Percentiles rank a stretch among this genome's conserved stretches.
Evolutionary conservation across 164 flowering plant genomes (phyloP).

Genomic region (Houttuynia cordata): DNA sequence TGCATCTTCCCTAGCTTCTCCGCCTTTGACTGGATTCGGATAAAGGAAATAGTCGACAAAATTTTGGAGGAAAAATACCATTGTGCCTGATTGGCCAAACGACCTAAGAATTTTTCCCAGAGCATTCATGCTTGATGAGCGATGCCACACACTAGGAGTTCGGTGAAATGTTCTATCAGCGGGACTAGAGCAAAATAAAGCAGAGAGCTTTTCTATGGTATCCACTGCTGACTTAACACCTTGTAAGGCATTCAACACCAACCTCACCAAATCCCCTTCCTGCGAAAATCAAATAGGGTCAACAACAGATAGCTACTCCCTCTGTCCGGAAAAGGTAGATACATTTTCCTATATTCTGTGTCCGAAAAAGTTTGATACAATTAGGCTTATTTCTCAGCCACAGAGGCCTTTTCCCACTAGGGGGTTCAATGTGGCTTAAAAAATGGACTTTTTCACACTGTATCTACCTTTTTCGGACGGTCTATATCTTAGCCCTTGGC

Average conservation of each 20-base stretch:
- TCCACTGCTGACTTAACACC: slow-evolving; percentile 64
- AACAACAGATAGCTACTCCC: not conserved
- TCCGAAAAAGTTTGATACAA: too few species aligned
- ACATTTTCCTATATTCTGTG: too few species aligned
- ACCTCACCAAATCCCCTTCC: slow-evolving; percentile 76
- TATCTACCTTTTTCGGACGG: too few species aligned
- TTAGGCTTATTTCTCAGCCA: too few species aligned
- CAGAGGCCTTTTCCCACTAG: too few species aligned
- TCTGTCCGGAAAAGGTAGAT: too few species aligned
- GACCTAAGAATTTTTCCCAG: slow-evolving; percentile 58
- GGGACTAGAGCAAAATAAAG: slow-evolving; percentile 45
- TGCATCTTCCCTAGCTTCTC: slow-evolving; percentile 11
- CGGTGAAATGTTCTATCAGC: slow-evolving; percentile 65
- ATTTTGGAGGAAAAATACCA: slow-evolving; percentile 38
- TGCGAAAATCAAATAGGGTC: slow-evolving; percentile 8
- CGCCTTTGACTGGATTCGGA: slow-evolving; percentile 1
- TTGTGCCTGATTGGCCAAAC: slow-evolving; percentile 42
- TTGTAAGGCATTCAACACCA: slow-evolving; percentile 72
- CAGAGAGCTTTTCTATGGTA: slow-evolving; percentile 43
- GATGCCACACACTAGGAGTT: slow-evolving; percentile 57
- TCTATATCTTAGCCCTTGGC: not conserved
- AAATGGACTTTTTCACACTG: too few species aligned
- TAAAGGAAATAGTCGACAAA: slow-evolving; percentile 51
- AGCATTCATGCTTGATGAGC: slow-evolving; percentile 55
- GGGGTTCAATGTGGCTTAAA: too few species aligned